Base-by-base conservation (phyloP, 768 basidiomycete genomes). In the Termitomyces sp. region DNA sequence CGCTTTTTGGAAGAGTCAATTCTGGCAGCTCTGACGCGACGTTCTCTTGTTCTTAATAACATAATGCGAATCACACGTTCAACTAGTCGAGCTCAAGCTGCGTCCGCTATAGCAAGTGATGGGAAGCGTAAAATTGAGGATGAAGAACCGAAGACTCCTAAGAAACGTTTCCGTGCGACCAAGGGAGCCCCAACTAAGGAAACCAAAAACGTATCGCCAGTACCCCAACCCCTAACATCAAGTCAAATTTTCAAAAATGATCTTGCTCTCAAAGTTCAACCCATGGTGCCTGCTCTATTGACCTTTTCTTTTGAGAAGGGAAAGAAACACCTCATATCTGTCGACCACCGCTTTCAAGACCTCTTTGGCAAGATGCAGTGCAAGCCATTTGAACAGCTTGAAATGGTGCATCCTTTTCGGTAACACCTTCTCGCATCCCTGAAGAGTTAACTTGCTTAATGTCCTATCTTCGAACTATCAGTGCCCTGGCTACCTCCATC, bases 401-500 rank as follows among this genome's bases (percentile, higher is more conserved):
- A 91, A 64, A 73, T 74, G 38, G 77, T 93, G n/a, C 88, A 93
- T 66, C 91, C 92, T 1, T 95, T 93, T 68, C 77, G 83, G 88
- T 89, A 66, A 57, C 71, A 21, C 26, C 37, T 45, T 17, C 11
- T 51, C n/a, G 15, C 21, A 40, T 30, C 15, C 15, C 22, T 3
- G n/a, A 34, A 32, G 28, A 47, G 12, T 15, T 7, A 2, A 8
- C 6, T 11, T 49, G 42, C 50, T 60, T 21, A 56, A 26, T 17
- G 26, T 51, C 47, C 8, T 17, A 37, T 57, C 26, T 30, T 32
- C 21, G n/a, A 45, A 44, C 43, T 46, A 52, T 44, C 52, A 89
- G 87, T 42, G 85, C 90, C 1, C 75, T 93, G 24, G 78, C 80
- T 24, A 79, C 80, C 5, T 88, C 87, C 32, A 90, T 93, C 53